Base-by-base conservation (phyloP, 345 rosid genomes). In the Cardamine occulta region DNA sequence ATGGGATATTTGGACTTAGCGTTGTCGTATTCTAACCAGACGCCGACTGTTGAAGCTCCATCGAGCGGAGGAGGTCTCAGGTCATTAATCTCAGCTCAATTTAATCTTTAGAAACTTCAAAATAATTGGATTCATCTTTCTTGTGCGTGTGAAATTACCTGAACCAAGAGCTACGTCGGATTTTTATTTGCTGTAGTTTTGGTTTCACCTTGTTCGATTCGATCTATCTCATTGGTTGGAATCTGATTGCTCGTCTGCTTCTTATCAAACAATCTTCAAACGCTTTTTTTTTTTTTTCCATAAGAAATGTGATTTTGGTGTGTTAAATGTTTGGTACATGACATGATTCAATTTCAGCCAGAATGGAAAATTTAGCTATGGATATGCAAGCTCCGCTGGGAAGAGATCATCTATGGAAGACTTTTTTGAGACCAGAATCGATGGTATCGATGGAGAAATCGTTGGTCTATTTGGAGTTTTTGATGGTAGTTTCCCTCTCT, bases 351-450 rank as follows among this genome's bases (percentile, higher is more conserved):
- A 5, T 31, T 23, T 62, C 93, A 95, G 99, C 75, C 97, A 92
- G 45, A 86, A 95, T 71, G 97, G 93, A 51, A 93, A 89, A 79
- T 96, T 96, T 75, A 89, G 99, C 84, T 96, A 91, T 79, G 99
- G 99, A 62, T 96, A 89, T 84, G 98, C 99, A 73, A 96, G 98
- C 87, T 90, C 94, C 7, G 93, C 91, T 2, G 98, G 99, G 51
- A 96, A 93, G 53, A 88, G 99, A 57, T 85, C 99, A 82, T 90
- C 98, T 9, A 96, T 93, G 99, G 99, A 96, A 85, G 99, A 96
- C 75, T 96, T 91, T 69, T 93, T 90, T 17, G 99, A 93, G 78
- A 91, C 99, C 7, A 93, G 98, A 77, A 88, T 96, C 63, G 96
- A 91, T 47, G 96, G 93, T 76, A 85, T 96, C 40, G 87, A 88